Evolutionary conservation across 495 filamentous ascomycete species (phyloP).

Genomic region (Talaromyces borbonicus): DNA sequence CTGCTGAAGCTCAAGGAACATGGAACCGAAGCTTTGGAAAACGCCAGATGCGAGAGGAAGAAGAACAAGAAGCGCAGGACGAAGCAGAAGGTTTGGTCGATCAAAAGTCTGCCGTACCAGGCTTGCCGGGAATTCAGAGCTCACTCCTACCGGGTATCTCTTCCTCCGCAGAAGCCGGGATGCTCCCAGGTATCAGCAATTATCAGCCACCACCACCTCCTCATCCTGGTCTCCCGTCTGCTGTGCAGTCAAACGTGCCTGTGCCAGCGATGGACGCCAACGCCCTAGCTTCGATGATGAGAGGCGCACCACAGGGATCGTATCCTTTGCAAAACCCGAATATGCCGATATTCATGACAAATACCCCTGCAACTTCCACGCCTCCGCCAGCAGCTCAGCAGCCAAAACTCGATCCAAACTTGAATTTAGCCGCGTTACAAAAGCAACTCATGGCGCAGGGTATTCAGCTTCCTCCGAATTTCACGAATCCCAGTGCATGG

Average conservation of each 20-base stretch:
- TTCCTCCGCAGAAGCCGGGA: slow-evolving; percentile 24
- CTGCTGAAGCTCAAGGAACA: slow-evolving; percentile 85
- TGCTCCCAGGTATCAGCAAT: slow-evolving; percentile 39
- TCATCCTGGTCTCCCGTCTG: no score
- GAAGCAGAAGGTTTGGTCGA: slow-evolving; percentile 90
- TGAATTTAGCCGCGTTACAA: slow-evolving; percentile 60
- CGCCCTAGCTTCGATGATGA: slow-evolving; percentile 36
- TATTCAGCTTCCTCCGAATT: slow-evolving; percentile 28
- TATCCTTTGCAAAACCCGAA: slow-evolving; percentile 17
- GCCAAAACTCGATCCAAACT: slow-evolving; percentile 44
- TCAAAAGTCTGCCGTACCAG: slow-evolving; percentile 57
- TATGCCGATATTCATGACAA: slow-evolving; percentile 34
- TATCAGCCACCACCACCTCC: slow-evolving; percentile 40
- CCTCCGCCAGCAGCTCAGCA: slow-evolving; percentile 40
- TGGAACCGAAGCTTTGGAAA: slow-evolving; percentile 75
- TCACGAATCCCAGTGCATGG: slow-evolving; percentile 22
- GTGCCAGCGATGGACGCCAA: slow-evolving; percentile 47
- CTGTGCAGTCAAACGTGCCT: slow-evolving; percentile 40
- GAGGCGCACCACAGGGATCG: slow-evolving; percentile 24
- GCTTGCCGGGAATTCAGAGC: slow-evolving; percentile 44
- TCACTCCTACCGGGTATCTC: slow-evolving; percentile 14
- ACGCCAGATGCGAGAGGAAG: slow-evolving; percentile 76
- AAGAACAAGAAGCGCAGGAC: slow-evolving; percentile 86
- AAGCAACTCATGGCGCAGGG: slow-evolving; percentile 36
- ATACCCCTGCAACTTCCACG: slow-evolving; percentile 35